These are phyloP conservation scores for Citeromyces matritensis DNA, from an alignment of 805 yeast genomes.

Conservation along the genomic window DNA sequence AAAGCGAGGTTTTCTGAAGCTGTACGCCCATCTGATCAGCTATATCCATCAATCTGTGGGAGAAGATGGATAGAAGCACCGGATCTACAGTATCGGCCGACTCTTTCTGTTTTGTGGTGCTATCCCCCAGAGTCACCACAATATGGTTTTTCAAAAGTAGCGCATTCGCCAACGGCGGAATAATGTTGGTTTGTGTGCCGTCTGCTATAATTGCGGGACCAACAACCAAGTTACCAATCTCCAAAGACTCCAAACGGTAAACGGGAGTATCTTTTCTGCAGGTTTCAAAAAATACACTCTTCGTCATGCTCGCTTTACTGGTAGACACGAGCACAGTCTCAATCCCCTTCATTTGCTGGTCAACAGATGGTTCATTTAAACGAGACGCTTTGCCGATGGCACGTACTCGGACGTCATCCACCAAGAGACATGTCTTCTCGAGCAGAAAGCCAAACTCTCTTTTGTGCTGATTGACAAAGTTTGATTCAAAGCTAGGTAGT, in stretches of 20 bases:
- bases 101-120: conserved; percentile 4
- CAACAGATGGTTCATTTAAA: conserved; percentile 13
- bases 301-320: conserved; percentile 13
- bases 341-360: conserved; percentile 6
- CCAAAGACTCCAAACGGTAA: conserved; percentile 36
- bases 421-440: conserved; percentile 10
- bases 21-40: conserved; percentile 86
- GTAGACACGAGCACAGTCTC: conserved; percentile 6
- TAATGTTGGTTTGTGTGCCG: conserved; percentile 66
- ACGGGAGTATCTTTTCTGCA: conserved; percentile 35
- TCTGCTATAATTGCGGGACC: conserved; percentile 78
- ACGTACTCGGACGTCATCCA: conserved; percentile 36
- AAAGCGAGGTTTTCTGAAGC: conserved; percentile 63
- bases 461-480: conserved; percentile 13
- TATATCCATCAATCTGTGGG: conserved; percentile 78
- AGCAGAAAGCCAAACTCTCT: conserved; percentile 17
- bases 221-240: conserved; percentile 30
- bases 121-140: conserved; percentile 18
- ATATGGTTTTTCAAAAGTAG: conserved; percentile 46
- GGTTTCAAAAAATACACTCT: conserved; percentile 41
- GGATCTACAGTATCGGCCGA: conserved; percentile 34
- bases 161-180: conserved; percentile 49
- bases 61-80: conserved; percentile 58
- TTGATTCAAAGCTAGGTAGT: conserved; percentile 7
- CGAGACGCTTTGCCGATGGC: conserved; percentile 49